Evolutionary conservation across 768 basidiomycete genomes (phyloP).

Genomic region (Hygrophorus pudorinus): DNA sequence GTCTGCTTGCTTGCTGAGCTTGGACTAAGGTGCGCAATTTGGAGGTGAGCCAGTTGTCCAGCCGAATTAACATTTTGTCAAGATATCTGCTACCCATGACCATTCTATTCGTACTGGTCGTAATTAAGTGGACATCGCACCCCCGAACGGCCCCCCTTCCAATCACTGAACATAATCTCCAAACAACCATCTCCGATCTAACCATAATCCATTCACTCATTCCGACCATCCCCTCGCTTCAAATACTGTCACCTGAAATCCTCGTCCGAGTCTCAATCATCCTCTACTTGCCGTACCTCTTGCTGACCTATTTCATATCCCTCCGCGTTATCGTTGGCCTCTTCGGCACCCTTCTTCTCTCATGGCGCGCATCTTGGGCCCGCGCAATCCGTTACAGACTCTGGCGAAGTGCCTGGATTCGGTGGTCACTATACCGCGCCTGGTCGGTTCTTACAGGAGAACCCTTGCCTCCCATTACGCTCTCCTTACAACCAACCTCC

Average conservation of each 20-base stretch:
- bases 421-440: slow-evolving; percentile 47
- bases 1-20: slow-evolving; percentile 51
- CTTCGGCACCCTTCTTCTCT: slow-evolving; percentile 46
- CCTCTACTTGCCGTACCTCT: slow-evolving; percentile 55
- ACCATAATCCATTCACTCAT: slow-evolving; percentile 51
- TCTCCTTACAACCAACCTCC: slow-evolving; percentile 24
- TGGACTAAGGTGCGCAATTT: slow-evolving; percentile 36
- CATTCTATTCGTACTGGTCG: slow-evolving; percentile 28
- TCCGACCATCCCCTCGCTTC: slow-evolving; percentile 27
- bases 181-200: slow-evolving; percentile 53
- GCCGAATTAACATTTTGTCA: slow-evolving; percentile 4
- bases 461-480: slow-evolving; percentile 33
- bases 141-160: slow-evolving; percentile 5
- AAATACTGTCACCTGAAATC: slow-evolving; percentile 19
- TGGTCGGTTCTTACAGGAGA: slow-evolving; percentile 46
- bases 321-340: slow-evolving; percentile 52
- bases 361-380: slow-evolving; percentile 63
- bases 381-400: slow-evolving; percentile 42
- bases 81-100: slow-evolving; percentile 54
- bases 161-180: slow-evolving; percentile 44
- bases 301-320: slow-evolving; percentile 53
- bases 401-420: slow-evolving; percentile 56
- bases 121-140: slow-evolving; percentile 16
- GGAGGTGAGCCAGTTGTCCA: slow-evolving; percentile 7
- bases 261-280: slow-evolving; percentile 49